Evolutionary conservation across 1,139 yeast genomes (phyloP).

Genomic region (Hyphopichia burtonii): DNA sequence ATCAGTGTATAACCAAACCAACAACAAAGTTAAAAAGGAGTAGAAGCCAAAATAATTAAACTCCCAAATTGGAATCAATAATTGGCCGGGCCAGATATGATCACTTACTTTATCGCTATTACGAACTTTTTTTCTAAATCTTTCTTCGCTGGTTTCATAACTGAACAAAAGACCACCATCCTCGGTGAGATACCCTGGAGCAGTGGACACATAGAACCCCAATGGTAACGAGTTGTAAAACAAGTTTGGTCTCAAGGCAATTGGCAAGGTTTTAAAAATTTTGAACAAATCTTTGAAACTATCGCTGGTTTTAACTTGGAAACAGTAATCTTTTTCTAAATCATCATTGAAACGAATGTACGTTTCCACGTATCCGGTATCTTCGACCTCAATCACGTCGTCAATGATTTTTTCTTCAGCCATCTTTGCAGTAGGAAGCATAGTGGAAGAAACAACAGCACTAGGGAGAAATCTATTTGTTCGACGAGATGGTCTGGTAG

Average conservation of each 20-base stretch:
- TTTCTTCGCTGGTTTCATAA: slow-evolving; percentile 49
- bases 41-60: slow-evolving; percentile 50
- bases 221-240: slow-evolving; percentile 66
- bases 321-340: slow-evolving; percentile 84
- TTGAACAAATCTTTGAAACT: slow-evolving; percentile 58
- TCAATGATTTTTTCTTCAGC: slow-evolving; percentile 9
- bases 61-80: slow-evolving; percentile 80
- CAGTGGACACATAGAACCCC: slow-evolving; percentile 64
- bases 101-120: slow-evolving; percentile 51
- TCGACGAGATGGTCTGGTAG: no score
- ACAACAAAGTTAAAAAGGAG: slow-evolving; percentile 44
- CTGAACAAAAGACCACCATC: slow-evolving; percentile 78
- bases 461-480: no score
- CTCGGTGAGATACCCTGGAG: slow-evolving; percentile 83
- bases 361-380: slow-evolving; percentile 51
- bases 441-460: no score
- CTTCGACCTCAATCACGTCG: slow-evolving; percentile 15
- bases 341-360: slow-evolving; percentile 86
- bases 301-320: slow-evolving; percentile 61
- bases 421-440: no score
- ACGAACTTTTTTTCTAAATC: slow-evolving; percentile 45
- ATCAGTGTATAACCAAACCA: slow-evolving; percentile 86
- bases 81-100: slow-evolving; percentile 85
- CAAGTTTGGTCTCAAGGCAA: slow-evolving; percentile 75
- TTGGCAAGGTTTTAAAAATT: slow-evolving; percentile 66